Conservation (phyloP, 805 yeast species). For the Candida vartiovaarae region DNA sequence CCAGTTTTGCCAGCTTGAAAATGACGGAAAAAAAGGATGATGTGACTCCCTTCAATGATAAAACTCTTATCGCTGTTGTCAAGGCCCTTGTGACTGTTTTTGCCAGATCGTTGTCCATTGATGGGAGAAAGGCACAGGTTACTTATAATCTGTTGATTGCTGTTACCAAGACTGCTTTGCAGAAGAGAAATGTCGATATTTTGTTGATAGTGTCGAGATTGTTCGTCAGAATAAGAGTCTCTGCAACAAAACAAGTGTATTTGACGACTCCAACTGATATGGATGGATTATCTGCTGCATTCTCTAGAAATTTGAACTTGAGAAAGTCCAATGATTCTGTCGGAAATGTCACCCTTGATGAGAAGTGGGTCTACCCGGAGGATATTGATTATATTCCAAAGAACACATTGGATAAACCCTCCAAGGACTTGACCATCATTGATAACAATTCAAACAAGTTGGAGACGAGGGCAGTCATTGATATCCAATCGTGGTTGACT, state of each 20-base stretch:
- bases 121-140: slow-evolving; percentile 24
- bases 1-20: slow-evolving; percentile 9
- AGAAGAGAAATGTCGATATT: slow-evolving; percentile 28
- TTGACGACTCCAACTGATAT: slow-evolving; percentile 51
- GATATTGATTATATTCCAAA: slow-evolving; percentile 40
- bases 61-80: slow-evolving; percentile 13
- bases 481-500: slow-evolving; percentile 45
- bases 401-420: slow-evolving; percentile 35
- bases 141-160: slow-evolving; percentile 21
- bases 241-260: slow-evolving; percentile 37
- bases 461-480: slow-evolving; percentile 23
- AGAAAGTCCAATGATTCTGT: slow-evolving; percentile 17
- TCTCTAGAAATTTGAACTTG: slow-evolving; percentile 39
- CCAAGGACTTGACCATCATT: slow-evolving; percentile 17
- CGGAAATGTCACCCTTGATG: slow-evolving; percentile 18
- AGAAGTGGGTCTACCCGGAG: slow-evolving; percentile 61
- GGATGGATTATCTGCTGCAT: slow-evolving; percentile 56
- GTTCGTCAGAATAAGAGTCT: slow-evolving; percentile 47
- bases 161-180: slow-evolving; percentile 31
- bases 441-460: slow-evolving; percentile 19
- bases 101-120: slow-evolving; percentile 16
- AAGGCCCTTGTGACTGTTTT: slow-evolving; percentile 23
- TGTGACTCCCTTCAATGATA: slow-evolving; percentile 4
- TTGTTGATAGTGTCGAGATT: slow-evolving; percentile 44
- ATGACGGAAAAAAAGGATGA: slow-evolving; percentile 1